Percentiles rank a stretch among this genome's conserved stretches.
Conservation (phyloP, 2,329 filamentous ascomycete species). For the Ploettnerulaceae sp. region DNA sequence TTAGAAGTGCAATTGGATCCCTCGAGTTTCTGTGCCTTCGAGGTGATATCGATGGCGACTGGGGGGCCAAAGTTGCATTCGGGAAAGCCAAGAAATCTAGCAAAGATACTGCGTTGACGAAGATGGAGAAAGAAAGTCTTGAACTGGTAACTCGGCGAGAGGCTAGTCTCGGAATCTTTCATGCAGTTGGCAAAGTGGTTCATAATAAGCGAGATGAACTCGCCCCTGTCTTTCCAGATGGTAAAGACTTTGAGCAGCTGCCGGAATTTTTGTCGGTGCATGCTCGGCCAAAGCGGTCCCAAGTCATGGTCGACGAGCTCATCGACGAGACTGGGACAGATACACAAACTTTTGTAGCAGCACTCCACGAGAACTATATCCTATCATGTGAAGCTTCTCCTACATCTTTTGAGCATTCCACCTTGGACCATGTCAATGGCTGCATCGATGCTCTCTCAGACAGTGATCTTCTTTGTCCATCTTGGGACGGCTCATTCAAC, state of each 20-base stretch:
- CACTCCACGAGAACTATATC: constrained; percentile 89
- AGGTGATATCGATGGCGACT: constrained; percentile 67
- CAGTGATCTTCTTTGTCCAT: constrained; percentile 77
- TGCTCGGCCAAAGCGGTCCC: constrained; percentile 56
- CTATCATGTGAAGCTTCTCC: constrained; percentile 67
- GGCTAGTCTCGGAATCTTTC: constrained; percentile 87
- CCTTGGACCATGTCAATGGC: constrained; percentile 74
- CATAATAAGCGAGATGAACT: constrained; percentile 83
- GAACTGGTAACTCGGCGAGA: constrained; percentile 82
- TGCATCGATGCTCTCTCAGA: constrained; percentile 85
- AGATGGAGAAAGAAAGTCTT: constrained; percentile 73
- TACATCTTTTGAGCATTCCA: constrained; percentile 48
- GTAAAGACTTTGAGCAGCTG: constrained; percentile 48
- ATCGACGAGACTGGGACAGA: constrained; percentile 93
- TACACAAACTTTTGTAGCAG: constrained; percentile 81
- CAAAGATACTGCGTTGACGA: constrained; percentile 60
- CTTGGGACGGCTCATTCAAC: constrained; percentile 63
- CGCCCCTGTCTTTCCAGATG: constrained; percentile 36
- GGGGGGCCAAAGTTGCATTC: constrained; percentile 70
- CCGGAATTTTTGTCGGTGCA: constrained; percentile 54
- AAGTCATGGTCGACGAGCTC: constrained; percentile 68
- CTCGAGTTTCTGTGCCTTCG: constrained; percentile 89
- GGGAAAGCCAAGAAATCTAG: constrained; percentile 57
- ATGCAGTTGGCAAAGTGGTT: constrained; percentile 90
- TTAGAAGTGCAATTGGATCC: constrained; percentile 86